phyloP scores from a whole-genome alignment of 2,329 filamentous ascomycete species.

The Ophiostoma himal-ulmi region DNA sequence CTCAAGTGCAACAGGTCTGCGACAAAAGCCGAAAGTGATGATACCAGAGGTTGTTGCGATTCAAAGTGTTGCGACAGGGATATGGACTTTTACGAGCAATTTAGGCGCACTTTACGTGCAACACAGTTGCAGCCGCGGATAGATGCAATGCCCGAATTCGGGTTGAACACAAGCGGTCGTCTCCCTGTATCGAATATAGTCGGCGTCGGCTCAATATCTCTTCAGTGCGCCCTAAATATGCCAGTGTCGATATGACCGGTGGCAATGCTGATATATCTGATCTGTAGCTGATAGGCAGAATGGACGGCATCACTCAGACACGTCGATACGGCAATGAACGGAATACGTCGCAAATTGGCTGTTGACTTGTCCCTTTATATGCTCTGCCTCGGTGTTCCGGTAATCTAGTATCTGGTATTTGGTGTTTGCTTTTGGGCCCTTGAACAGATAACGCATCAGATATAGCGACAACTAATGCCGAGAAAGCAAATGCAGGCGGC shows the following conservation, averaged over 20 bases:
- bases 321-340: too few species aligned
- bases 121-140: neutral
- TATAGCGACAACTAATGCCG: neutral
- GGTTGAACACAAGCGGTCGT: neutral
- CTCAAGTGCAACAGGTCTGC: neutral
- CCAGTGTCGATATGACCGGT: neutral
- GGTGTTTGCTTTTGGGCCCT: neutral
- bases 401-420: neutral
- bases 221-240: too few species aligned
- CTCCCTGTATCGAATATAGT: neutral
- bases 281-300: neutral
- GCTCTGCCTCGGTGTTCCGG: too few species aligned
- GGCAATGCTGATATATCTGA: neutral
- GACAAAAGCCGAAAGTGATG: neutral
- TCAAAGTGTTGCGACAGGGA: neutral
- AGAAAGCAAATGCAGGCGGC: neutral
- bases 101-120: neutral
- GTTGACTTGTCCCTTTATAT: neutral
- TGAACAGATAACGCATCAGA: neutral
- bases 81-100: neutral
- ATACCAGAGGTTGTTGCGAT: too few species aligned
- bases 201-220: neutral
- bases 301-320: too few species aligned
- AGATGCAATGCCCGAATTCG: neutral
- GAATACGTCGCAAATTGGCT: neutral